Evolutionary conservation across 345 rosid species (phyloP).

Genomic region (Mercurialis annua): DNA sequence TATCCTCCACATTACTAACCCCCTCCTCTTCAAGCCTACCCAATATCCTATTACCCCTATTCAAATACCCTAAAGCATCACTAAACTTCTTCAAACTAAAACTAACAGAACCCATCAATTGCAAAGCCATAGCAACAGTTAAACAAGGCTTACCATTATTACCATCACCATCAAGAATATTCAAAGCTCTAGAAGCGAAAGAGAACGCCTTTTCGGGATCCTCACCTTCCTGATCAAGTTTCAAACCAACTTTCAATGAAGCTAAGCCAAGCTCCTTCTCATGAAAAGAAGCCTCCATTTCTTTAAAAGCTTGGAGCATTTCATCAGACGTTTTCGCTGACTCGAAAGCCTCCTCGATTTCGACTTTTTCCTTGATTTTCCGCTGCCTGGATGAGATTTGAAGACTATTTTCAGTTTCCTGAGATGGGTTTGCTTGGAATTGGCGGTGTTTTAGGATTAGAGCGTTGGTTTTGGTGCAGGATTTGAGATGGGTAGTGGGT

Average conservation of each 20-base stretch:
- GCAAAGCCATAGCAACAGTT: constrained; percentile 69
- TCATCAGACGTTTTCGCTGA: constrained; percentile 69
- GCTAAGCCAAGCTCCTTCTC: constrained; percentile 77
- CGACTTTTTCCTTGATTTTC: constrained; percentile 49
- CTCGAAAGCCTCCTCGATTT: constrained; percentile 86
- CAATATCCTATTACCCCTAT: constrained; percentile 66
- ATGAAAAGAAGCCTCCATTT: constrained; percentile 69
- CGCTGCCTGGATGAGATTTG: constrained; percentile 54
- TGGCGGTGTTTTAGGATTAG: constrained; percentile 28
- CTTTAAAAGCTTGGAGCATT: constrained; percentile 62
- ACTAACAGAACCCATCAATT: constrained; percentile 71
- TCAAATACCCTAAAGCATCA: constrained; percentile 77
- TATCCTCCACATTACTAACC: constrained; percentile 39
- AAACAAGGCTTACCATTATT: constrained; percentile 36
- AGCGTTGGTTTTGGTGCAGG: constrained; percentile 40
- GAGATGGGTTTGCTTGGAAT: constrained; percentile 41
- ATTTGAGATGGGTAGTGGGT: constrained; percentile 19
- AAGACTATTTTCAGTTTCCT: constrained; percentile 41
- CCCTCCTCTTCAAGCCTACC: constrained; percentile 56
- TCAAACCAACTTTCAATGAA: constrained; percentile 70
- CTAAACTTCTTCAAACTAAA: constrained; percentile 64
- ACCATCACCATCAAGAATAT: constrained; percentile 48
- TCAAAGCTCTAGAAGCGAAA: constrained; percentile 67
- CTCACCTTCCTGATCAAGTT: constrained; percentile 82
- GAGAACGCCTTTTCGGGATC: constrained; percentile 63